Base-by-base conservation (phyloP, 225 moss, liverwort and hornwort species). In the Pseudoscleropodium purum region DNA sequence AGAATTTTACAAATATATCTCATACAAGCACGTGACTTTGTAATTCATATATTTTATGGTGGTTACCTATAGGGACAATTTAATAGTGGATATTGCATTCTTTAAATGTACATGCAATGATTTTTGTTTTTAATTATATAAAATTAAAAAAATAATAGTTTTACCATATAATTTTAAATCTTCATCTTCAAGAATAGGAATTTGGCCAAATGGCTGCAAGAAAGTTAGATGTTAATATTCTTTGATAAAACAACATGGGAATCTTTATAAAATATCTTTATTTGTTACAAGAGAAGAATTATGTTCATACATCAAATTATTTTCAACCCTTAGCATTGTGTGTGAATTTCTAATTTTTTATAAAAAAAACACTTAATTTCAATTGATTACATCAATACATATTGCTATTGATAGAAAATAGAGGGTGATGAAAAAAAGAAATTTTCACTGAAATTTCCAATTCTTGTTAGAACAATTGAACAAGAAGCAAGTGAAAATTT, bases 11-110 rank as follows among this genome's bases (percentile, higher is more conserved):
- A 92, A 63, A 95, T 82, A 54, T 89, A 91, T 72, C 95, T 90
- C 87, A 91, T 90, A 60, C 91, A 94, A 36, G 94, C 94, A 20
- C 92, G 70, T 68, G 94, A 95, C 67, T 94, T 90, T 95, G 34
- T 33, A 73, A 61, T 79, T 2, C 7, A 65, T 5, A 37, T 21
- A 31, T 15, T 70, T 23, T 5, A n/a, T 37, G 1, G 2, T 61
- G 4, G 16, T 30, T 83, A 20, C 47, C 24, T 83, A 27, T n/a
- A 0, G 2, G 2, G 8, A 23, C 19, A 25, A 64, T 30, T 14
- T 41, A 27, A 17, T 25, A 54, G 11, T 15, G 1, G 6, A 16
- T 21, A 24, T 8, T 18, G 5, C 9, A 66, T 43, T 77, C 11
- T 8, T 37, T 10, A 59, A 11, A 13, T 67, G 4, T 18, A 5